Evolutionary conservation across 352 stramenopile genomes (phyloP).

Genomic region (Saprolegnia parasitica): DNA sequence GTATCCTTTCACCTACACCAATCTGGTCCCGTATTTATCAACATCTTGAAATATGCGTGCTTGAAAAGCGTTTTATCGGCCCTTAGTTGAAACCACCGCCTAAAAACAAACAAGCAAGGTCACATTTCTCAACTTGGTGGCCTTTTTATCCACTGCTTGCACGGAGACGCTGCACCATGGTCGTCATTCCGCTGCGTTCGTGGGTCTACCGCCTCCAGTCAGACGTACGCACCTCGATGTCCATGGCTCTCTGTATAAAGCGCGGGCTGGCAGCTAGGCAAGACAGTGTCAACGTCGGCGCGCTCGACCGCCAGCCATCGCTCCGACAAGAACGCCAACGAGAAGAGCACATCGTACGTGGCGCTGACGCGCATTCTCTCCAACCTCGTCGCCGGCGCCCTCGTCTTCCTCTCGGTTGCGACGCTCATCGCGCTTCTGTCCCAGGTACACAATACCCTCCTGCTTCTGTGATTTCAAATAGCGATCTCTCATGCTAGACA

Average conservation of each 20-base stretch:
- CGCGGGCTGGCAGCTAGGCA: background rate
- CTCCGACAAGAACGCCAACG: background rate
- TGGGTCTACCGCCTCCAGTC: background rate
- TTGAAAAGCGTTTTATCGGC: too few species aligned
- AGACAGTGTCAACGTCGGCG: background rate
- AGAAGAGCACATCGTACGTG: constrained; percentile 8
- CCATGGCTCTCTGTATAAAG: too few species aligned
- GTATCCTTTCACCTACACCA: too few species aligned
- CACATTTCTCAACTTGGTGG: too few species aligned
- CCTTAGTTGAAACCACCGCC: too few species aligned
- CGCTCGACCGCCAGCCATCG: background rate
- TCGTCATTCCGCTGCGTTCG: too few species aligned
- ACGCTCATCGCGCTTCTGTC: background rate
- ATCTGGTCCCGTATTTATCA: too few species aligned
- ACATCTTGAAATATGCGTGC: too few species aligned
- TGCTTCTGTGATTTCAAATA: too few species aligned
- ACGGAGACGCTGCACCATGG: too few species aligned
- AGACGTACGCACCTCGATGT: background rate
- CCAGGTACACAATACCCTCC: constrained; percentile 4
- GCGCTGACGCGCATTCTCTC: constrained; percentile 2
- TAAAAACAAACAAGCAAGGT: too few species aligned
- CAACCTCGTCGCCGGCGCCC: constrained; percentile 7
- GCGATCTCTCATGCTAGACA: constrained; percentile 18
- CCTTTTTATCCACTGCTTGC: too few species aligned
- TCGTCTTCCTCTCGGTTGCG: constrained; percentile 4